Evolutionary conservation across 73 alveolate genomes (phyloP), one percentile per base, ranked within the genome.

Genomic region (Stentor roeselii): DNA sequence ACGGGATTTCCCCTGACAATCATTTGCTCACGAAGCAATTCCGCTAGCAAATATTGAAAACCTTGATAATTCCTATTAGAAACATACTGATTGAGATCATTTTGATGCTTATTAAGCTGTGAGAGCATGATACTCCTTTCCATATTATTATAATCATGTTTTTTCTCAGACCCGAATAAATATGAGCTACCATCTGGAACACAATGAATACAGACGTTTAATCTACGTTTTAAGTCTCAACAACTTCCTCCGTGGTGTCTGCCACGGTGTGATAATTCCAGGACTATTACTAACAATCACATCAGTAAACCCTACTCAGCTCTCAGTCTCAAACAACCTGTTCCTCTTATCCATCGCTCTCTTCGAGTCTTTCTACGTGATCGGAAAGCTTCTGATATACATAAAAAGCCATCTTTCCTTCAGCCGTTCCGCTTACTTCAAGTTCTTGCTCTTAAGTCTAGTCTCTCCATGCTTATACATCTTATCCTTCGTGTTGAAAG

Each of bases 361-460:
- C n/a, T 67, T 67, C 11, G 80, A 67, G 34, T 21, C 41, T 2
- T 67, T n/a, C 1, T 40, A 67, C 15, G 2, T 67, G 21, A n/a
- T 67, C 37, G 80, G 80, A 32, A 67, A 67, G 37, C 80, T 67
- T 34, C 21, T 67, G 41, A 32, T 67, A 21, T 67, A 21, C 80
- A 34, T 67, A 27, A 67, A 67, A 1, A 36, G 41, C 37, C 41
- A n/a, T 14, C 37, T 21, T 27, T n/a, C 41, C 41, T 67, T 67
- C 37, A 27, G 42, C 41, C 21, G 34, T 15, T 67, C n/a, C 21
- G 80, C 37, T 67, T 67, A 67, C 2, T 27, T 67, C 37, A 21
- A 1, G 27, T 67, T 67, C 37, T 67, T 67, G 34, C 0, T 67
- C 37, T 15, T 34, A 0, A 40, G 41, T 30, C 37, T 67, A 1